These are phyloP conservation scores for Rhodotorula sp. DNA, from an alignment of 1,284 basidiomycete genomes.

Conservation along the genomic window DNA sequence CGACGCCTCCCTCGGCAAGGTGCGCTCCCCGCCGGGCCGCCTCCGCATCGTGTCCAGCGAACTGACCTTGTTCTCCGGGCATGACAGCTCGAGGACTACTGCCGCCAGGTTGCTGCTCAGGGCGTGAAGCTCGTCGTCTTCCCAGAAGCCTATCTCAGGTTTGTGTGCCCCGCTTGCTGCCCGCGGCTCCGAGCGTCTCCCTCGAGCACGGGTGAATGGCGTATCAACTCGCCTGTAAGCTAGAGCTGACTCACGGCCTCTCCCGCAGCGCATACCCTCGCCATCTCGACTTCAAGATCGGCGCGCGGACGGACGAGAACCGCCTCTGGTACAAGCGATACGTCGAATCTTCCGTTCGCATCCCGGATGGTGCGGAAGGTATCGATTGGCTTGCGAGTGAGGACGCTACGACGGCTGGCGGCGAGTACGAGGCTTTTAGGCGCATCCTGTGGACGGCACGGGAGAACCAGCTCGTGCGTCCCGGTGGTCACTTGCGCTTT, in stretches of 20 bases:
- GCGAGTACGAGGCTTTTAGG: constrained; percentile 40
- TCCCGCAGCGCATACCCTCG: constrained; percentile 49
- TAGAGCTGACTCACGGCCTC: neutral
- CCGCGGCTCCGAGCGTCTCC: neutral
- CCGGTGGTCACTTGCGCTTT: too few relatives aligned
- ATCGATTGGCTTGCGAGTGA: constrained; percentile 37
- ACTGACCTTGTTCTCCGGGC: neutral
- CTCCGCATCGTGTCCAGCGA: neutral
- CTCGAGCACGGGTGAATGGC: too few relatives aligned
- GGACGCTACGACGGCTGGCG: neutral
- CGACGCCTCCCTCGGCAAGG: neutral
- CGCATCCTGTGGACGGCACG: neutral
- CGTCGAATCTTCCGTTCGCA: constrained; percentile 47
- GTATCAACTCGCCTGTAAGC: too few relatives aligned
- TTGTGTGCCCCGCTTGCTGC: neutral
- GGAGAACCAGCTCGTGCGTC: constrained; percentile 7
- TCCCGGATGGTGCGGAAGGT: constrained; percentile 41
- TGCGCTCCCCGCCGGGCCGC: neutral
- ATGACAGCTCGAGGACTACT: neutral
- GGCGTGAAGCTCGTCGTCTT: constrained; percentile 65
- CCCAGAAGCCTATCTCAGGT: constrained; percentile 64
- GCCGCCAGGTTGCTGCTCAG: constrained; percentile 50
- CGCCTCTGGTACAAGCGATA: constrained; percentile 52
- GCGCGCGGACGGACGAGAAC: constrained; percentile 43
- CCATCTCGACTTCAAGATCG: constrained; percentile 48